Percentiles rank a stretch among this genome's conserved stretches.
phyloP scores from a whole-genome alignment of 2,329 filamentous ascomycete species.

The Amauroascus verrucosus region DNA sequence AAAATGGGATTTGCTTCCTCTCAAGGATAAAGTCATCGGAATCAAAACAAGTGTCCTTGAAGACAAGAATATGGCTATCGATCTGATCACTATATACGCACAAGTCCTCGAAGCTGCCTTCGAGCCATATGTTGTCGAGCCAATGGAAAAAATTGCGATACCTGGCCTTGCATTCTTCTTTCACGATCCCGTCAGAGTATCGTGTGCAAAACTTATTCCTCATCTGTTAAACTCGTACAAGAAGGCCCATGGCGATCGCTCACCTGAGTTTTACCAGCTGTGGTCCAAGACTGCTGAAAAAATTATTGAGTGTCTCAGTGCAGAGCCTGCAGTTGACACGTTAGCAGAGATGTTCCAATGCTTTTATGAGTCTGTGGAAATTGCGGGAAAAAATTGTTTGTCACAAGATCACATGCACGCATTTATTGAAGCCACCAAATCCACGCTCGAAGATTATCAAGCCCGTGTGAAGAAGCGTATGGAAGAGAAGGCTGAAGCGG shows the following conservation, averaged over 20 bases:
- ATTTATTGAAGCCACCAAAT: conserved; percentile 79
- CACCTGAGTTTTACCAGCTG: conserved; percentile 65
- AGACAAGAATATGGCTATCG: conserved; percentile 99
- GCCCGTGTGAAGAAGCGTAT: conserved; percentile 68
- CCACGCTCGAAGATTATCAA: conserved; percentile 86
- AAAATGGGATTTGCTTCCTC: conserved; percentile 91
- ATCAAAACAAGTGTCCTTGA: conserved; percentile 95
- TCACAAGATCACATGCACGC: conserved; percentile 66
- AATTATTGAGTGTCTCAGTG: conserved; percentile 82
- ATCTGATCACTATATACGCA: conserved; percentile 92
- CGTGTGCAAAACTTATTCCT: conserved; percentile 88
- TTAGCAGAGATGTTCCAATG: conserved; percentile 99
- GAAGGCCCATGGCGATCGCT: conserved; percentile 73
- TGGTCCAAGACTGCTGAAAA: conserved; percentile 83
- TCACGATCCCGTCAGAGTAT: conserved; percentile 92
- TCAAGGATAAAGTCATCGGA: conserved; percentile 96
- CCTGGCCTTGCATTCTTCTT: conserved; percentile 97
- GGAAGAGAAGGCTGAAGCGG: conserved; percentile 74
- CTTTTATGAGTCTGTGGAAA: conserved; percentile 97
- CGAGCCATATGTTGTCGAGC: conserved; percentile 79
- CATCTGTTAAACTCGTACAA: conserved; percentile 90
- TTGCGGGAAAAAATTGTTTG: conserved; percentile 76
- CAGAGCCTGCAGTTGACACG: conserved; percentile 91
- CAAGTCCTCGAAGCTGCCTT: conserved; percentile 90
- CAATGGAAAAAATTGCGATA: conserved; percentile 93